Percentiles rank a stretch among this genome's conserved stretches.
phyloP scores from a whole-genome alignment of 352 stramenopile species.

The Globisporangium solare region DNA sequence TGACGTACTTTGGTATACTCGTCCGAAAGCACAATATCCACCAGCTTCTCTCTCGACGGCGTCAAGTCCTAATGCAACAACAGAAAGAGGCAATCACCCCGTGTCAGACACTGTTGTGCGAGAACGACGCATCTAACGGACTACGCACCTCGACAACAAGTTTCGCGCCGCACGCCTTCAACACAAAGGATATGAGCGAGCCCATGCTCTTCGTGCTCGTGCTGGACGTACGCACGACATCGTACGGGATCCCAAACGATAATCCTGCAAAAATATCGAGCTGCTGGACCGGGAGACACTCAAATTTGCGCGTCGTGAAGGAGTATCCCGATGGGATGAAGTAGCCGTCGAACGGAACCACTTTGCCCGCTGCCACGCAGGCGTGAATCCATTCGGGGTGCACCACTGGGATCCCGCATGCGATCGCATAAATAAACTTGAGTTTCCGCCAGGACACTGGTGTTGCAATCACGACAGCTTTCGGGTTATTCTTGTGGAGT shows the following conservation, averaged over 20 bases:
- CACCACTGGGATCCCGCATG: constrained; percentile 76
- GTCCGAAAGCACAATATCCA: constrained; percentile 67
- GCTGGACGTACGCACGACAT: constrained; percentile 28
- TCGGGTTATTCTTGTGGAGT: constrained; percentile 37
- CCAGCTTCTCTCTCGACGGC: constrained; percentile 21
- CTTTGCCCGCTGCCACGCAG: constrained; percentile 40
- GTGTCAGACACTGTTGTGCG: neutral
- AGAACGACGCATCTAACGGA: neutral
- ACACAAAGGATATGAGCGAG: constrained; percentile 47
- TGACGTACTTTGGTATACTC: constrained; percentile 59
- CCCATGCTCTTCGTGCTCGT: constrained; percentile 37
- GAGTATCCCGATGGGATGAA: constrained; percentile 65
- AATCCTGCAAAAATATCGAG: constrained; percentile 57
- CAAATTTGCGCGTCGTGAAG: constrained; percentile 55
- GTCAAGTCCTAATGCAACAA: constrained; percentile 38
- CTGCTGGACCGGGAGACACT: constrained; percentile 39
- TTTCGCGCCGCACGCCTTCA: constrained; percentile 59
- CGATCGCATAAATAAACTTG: constrained; percentile 79
- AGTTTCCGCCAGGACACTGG: constrained; percentile 70
- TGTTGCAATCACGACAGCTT: constrained; percentile 70
- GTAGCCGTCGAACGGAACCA: constrained; percentile 70
- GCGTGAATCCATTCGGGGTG: constrained; percentile 77
- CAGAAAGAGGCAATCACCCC: too few species aligned
- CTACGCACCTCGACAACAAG: constrained; percentile 45
- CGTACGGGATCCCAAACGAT: constrained; percentile 59